Evolutionary conservation across 2,329 filamentous ascomycete species (phyloP).

Genomic region (Pseudocercospora macadamiae): DNA sequence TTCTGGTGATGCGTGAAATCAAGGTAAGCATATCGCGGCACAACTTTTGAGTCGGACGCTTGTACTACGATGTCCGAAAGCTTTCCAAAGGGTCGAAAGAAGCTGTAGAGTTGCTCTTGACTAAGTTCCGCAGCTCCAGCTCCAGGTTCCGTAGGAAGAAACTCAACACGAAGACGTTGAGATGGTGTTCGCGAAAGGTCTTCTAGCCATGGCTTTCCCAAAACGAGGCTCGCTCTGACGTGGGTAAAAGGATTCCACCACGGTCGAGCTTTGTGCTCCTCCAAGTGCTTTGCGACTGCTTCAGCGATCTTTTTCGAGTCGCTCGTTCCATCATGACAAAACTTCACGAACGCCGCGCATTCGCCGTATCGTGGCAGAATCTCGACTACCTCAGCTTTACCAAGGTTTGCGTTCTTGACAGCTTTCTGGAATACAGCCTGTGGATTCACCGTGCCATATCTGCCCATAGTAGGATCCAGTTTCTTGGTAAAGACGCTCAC

Average conservation of each 20-base stretch:
- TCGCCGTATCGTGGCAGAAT: conserved; percentile 85
- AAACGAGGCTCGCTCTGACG: conserved; percentile 73
- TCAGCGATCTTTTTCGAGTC: conserved; percentile 61
- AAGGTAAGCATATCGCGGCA: conserved; percentile 78
- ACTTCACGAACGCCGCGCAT: conserved; percentile 91
- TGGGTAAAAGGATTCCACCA: conserved; percentile 85
- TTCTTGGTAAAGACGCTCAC: conserved; percentile 15
- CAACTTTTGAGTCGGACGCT: conserved; percentile 80
- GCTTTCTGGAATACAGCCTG: conserved; percentile 55
- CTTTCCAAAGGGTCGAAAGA: conserved; percentile 90
- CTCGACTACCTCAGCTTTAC: conserved; percentile 69
- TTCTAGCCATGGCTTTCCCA: conserved; percentile 89
- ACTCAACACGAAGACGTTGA: conserved; percentile 77
- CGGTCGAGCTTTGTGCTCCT: conserved; percentile 73
- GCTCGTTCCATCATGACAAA: conserved; percentile 59
- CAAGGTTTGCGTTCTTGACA: conserved; percentile 31
- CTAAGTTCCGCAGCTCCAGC: conserved; percentile 74
- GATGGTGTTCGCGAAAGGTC: conserved; percentile 85
- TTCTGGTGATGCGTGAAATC: conserved; percentile 74
- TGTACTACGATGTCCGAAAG: conserved; percentile 82
- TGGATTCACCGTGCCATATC: conserved; percentile 57
- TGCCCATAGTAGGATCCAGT: conserved; percentile 20
- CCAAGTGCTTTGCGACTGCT: conserved; percentile 64
- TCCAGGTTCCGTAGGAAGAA: conserved; percentile 74
- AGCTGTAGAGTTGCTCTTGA: conserved; percentile 81